Conservation (phyloP, 768 basidiomycete genomes). For the Tulasnella sp. region DNA sequence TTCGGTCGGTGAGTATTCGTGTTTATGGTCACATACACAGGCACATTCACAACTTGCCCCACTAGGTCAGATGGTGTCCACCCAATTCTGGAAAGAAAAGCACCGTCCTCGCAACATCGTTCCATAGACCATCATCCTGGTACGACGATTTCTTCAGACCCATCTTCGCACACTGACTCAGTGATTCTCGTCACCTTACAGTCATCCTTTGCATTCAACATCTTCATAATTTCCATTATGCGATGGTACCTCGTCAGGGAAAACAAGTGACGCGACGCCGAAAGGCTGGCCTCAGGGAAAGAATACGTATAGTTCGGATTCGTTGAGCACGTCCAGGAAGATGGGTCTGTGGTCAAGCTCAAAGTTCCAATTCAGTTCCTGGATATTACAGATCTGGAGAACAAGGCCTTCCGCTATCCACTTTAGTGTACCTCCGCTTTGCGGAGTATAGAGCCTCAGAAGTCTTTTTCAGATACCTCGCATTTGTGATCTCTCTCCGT, state of each 20-base stretch:
- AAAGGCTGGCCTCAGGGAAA: slow-evolving; percentile 9
- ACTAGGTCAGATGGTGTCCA: slow-evolving; percentile 31
- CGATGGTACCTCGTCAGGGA: slow-evolving; percentile 34
- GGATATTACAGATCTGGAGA: slow-evolving; percentile 33
- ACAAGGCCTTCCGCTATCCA: slow-evolving; percentile 30
- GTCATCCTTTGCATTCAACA: slow-evolving; percentile 12
- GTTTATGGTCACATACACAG: neutral
- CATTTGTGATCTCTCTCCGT: no score
- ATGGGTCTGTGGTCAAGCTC: slow-evolving; percentile 28
- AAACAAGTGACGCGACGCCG: slow-evolving; percentile 37
- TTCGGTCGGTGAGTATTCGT: neutral
- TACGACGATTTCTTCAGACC: neutral
- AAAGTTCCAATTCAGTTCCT: slow-evolving; percentile 31
- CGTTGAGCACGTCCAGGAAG: slow-evolving; percentile 25
- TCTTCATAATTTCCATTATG: slow-evolving; percentile 29
- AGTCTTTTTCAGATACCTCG: no score
- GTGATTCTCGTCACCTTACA: neutral
- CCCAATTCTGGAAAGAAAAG: slow-evolving; percentile 36
- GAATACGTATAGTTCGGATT: slow-evolving; percentile 34
- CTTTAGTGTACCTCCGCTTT: neutral
- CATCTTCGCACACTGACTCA: neutral
- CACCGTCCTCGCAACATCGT: slow-evolving; percentile 36
- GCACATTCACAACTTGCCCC: neutral
- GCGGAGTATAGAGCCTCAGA: no score
- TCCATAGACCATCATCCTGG: slow-evolving; percentile 34